These are phyloP conservation scores for Oehlia diaphana DNA, from an alignment of 192 early-diverging fungal genomes.

Conservation along the genomic window DNA sequence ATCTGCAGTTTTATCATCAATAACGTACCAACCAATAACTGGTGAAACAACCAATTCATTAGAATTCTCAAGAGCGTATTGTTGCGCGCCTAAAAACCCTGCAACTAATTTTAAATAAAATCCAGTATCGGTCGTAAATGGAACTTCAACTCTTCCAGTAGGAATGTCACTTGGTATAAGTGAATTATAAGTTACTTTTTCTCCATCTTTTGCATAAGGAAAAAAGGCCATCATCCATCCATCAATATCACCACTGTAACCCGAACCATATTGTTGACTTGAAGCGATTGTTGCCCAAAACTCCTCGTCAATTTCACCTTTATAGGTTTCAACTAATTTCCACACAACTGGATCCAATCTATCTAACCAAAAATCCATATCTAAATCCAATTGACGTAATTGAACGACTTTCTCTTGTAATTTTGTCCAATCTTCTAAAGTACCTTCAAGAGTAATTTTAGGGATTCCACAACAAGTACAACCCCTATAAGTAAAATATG, in stretches of 20 bases:
- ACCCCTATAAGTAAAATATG: background rate
- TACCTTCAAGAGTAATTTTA: background rate
- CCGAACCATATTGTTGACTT: background rate
- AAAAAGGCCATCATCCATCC: background rate
- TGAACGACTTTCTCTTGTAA: background rate
- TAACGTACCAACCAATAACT: too few species aligned
- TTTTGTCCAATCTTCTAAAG: background rate
- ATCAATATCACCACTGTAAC: background rate
- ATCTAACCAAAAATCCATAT: conserved; percentile 1
- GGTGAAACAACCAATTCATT: too few species aligned
- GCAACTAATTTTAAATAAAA: too few species aligned
- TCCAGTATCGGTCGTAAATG: background rate
- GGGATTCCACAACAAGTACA: background rate
- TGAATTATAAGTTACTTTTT: background rate
- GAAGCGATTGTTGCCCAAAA: background rate
- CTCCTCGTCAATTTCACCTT: background rate
- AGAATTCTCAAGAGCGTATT: too few species aligned
- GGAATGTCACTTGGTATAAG: background rate
- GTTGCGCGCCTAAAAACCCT: too few species aligned
- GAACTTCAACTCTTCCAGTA: background rate
- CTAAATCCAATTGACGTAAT: background rate
- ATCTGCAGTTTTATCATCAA: too few species aligned
- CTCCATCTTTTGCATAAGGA: background rate
- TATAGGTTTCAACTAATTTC: conserved; percentile 5
- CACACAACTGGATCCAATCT: background rate